Percentiles rank a stretch among this genome's conserved stretches.
Conservation (phyloP, 1,284 basidiomycete species). For the Anthracocystis walkeri region DNA sequence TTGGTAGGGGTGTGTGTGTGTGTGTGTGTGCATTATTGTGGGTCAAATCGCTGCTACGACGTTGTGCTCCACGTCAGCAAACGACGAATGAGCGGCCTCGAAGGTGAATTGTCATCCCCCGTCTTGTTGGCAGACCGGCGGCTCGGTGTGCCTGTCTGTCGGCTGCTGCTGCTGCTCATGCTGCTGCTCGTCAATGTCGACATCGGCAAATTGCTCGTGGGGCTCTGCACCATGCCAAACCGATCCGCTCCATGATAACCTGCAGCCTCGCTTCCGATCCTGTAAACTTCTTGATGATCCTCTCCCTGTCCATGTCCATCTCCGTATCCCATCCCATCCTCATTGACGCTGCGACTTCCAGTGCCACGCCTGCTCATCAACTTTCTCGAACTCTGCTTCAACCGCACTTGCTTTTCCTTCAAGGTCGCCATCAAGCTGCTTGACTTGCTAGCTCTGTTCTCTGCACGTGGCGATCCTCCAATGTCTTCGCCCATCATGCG, state of each 20-base stretch:
- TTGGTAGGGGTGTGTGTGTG: too few species aligned
- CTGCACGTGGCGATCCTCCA: constrained; percentile 22
- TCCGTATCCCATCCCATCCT: neutral
- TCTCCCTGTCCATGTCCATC: neutral
- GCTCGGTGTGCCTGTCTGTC: constrained; percentile 4
- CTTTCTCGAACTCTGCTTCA: constrained; percentile 32
- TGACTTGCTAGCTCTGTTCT: constrained; percentile 6
- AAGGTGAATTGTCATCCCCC: constrained; percentile 16
- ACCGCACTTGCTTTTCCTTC: constrained; percentile 41
- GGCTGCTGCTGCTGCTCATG: neutral
- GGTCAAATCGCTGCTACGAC: neutral
- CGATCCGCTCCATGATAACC: neutral
- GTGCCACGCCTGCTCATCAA: constrained; percentile 28
- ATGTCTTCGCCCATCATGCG: constrained; percentile 8
- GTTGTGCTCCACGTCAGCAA: constrained; percentile 37
- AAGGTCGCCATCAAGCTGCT: constrained; percentile 42
- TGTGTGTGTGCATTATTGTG: too few species aligned
- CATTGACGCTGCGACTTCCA: constrained; percentile 1
- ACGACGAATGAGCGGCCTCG: constrained; percentile 36
- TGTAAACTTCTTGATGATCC: neutral
- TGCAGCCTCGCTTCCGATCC: neutral
- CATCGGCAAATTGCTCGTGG: neutral
- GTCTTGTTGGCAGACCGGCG: constrained; percentile 11
- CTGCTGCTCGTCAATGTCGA: neutral
- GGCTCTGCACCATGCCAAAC: neutral